Conservation (phyloP, 495 filamentous ascomycete genomes). For the Recurvomyces mirabilis region DNA sequence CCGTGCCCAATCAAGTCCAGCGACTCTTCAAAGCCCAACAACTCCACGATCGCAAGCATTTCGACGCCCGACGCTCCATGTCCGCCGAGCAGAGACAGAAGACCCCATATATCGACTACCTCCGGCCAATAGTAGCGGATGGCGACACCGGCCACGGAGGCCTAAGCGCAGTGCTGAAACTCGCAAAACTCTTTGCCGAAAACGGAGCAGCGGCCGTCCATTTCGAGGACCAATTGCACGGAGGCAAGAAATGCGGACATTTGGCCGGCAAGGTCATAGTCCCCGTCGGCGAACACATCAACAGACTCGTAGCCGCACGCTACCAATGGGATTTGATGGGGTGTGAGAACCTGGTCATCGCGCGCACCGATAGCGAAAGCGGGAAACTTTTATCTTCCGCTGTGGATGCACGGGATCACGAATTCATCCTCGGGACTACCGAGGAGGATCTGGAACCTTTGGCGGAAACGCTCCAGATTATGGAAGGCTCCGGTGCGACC, state of each 20-base stretch:
- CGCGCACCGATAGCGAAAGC: slow-evolving; percentile 88
- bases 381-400: slow-evolving; percentile 81
- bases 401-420: slow-evolving; percentile 87
- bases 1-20: slow-evolving; percentile 96
- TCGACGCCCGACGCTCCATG: slow-evolving; percentile 71
- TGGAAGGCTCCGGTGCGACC: slow-evolving; percentile 69
- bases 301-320: slow-evolving; percentile 77
- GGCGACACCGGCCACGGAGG: slow-evolving; percentile 88
- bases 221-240: slow-evolving; percentile 95
- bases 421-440: slow-evolving; percentile 83
- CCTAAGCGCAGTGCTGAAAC: slow-evolving; percentile 82
- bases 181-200: slow-evolving; percentile 97
- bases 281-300: slow-evolving; percentile 90
- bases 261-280: slow-evolving; percentile 94
- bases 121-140: slow-evolving; percentile 93
- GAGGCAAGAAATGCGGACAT: slow-evolving; percentile 97
- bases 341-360: slow-evolving; percentile 83
- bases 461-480: slow-evolving; percentile 77
- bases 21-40: slow-evolving; percentile 91
- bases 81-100: slow-evolving; percentile 54
- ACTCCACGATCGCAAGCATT: slow-evolving; percentile 92
- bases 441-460: slow-evolving; percentile 60
- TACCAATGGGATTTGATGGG: slow-evolving; percentile 99
- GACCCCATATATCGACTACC: slow-evolving; percentile 78
- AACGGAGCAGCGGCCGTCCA: slow-evolving; percentile 94